phyloP scores from a whole-genome alignment of 2,329 filamentous ascomycete genomes.

The Neophaeococcomyces mojaviensis region DNA sequence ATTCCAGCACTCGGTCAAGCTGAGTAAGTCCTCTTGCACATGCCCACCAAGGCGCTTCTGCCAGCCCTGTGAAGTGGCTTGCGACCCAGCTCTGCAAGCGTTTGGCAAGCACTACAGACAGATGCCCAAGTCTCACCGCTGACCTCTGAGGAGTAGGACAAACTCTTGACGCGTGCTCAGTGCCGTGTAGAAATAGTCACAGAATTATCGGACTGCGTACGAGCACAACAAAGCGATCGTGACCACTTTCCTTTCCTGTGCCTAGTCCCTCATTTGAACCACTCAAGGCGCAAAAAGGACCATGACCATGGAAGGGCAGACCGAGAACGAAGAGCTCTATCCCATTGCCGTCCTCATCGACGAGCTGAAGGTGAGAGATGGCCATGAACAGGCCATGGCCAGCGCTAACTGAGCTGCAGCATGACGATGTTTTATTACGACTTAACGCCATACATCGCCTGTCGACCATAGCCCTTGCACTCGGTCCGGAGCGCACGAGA shows the following conservation, averaged over 20 bases:
- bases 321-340: constrained; percentile 96
- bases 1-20: background rate
- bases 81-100: constrained; percentile 2
- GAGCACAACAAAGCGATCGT: background rate
- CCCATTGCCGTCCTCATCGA: constrained; percentile 99
- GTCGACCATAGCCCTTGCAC: constrained; percentile 92
- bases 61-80: constrained; percentile 1
- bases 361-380: constrained; percentile 79
- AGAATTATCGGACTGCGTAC: background rate
- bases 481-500: constrained; percentile 91
- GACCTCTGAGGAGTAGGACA: background rate
- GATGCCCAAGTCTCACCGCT: background rate
- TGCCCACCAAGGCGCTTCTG: constrained; percentile 5
- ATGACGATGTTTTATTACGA: constrained; percentile 95
- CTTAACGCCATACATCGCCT: constrained; percentile 97
- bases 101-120: background rate
- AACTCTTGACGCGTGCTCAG: background rate
- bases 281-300: background rate
- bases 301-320: constrained; percentile 73
- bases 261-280: constrained; percentile 9
- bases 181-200: background rate
- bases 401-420: constrained; percentile 48
- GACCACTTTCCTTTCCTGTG: constrained; percentile 9
- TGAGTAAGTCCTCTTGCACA: constrained; percentile 6
- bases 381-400: constrained; percentile 10